Percentiles rank a stretch among this genome's conserved stretches.
phyloP scores from a whole-genome alignment of 768 basidiomycete species.

The Lactifluus echinatus region DNA sequence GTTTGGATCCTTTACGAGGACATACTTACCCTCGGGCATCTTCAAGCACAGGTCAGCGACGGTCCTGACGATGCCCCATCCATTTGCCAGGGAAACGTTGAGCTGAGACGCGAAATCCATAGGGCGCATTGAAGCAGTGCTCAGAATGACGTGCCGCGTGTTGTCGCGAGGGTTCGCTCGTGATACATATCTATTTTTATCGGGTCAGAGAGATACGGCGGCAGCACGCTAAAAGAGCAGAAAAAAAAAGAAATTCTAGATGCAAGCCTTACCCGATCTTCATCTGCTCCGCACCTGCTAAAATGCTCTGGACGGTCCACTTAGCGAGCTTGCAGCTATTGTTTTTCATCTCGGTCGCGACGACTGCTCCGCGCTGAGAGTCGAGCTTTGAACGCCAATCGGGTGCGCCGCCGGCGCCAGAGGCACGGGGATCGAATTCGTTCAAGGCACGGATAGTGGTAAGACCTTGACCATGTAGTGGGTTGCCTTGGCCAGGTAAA shows the following conservation, averaged over 20 bases:
- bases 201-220: constrained; percentile 10
- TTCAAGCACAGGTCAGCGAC: constrained; percentile 93
- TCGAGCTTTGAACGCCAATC: constrained; percentile 99
- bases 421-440: constrained; percentile 88
- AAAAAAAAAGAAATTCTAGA: background rate
- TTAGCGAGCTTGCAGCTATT: constrained; percentile 96
- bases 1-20: constrained; percentile 96
- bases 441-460: constrained; percentile 93
- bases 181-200: constrained; percentile 80
- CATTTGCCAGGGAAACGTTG: constrained; percentile 90
- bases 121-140: constrained; percentile 90
- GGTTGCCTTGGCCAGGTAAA: constrained; percentile 48
- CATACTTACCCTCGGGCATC: constrained; percentile 97
- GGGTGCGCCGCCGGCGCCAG: constrained; percentile 90
- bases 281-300: constrained; percentile 93
- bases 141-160: constrained; percentile 90
- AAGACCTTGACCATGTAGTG: constrained; percentile 62
- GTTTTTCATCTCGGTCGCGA: constrained; percentile 99
- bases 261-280: constrained; percentile 81
- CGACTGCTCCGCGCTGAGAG: constrained; percentile 92
- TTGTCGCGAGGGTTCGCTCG: constrained; percentile 91
- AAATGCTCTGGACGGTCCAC: constrained; percentile 92
- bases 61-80: constrained; percentile 97
- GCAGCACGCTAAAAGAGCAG: background rate
- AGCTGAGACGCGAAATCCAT: constrained; percentile 91